Evolutionary conservation across 1,139 yeast species (phyloP), one percentile per base, ranked within the genome.

Genomic region (Diutina pseudorugosa): DNA sequence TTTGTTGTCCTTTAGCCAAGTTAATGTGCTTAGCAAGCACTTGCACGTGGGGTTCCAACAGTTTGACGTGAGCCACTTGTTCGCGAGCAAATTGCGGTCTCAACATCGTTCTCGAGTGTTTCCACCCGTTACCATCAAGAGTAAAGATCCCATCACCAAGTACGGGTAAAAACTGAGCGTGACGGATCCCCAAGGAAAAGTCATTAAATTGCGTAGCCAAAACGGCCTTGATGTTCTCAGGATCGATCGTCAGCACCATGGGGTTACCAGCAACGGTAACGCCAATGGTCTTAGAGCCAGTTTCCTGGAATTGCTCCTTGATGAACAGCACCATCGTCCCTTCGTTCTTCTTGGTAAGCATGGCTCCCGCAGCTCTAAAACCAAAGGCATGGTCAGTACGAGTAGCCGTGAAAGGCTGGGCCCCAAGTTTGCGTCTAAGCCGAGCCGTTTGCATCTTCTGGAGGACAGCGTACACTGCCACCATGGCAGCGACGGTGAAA

Each of bases 161-260:
- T 9, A 49, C 19, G 1, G 51, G 51, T 7, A 11, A 12, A 19
- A 49, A 40, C 11, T 49, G 51, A 23, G 27, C 16, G 36, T 40
- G 44, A 5, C 51, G 51, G n/a, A 49, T 23, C 1, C 51, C 51
- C 33, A 49, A 23, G 19, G 18, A 16, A n/a, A 49, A 49, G 44
- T 49, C 51, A 12, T 20, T 21, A n/a, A 49, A 49, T 14, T 49
- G 51, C 9, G 51, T 49, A n/a, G 43, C 51, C 42, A 49, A 33
- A 3, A 49, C 33, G 9, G 51, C 51, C 21, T 49, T 49, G 23
- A 49, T n/a, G 20, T 49, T 49, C 6, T 49, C 51, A 4, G 51
- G 51, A 5, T 59, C 73, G 47, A 55, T 60, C 7, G 75, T 71
- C 11, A 43, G 51, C 5, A 59, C 73, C 50, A 55, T 60, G 5